A percentile compares a stretch with the other conserved stretches of the same genome.
phyloP scores from a whole-genome alignment of 257 asterid species.

The Eucommia ulmoides region DNA sequence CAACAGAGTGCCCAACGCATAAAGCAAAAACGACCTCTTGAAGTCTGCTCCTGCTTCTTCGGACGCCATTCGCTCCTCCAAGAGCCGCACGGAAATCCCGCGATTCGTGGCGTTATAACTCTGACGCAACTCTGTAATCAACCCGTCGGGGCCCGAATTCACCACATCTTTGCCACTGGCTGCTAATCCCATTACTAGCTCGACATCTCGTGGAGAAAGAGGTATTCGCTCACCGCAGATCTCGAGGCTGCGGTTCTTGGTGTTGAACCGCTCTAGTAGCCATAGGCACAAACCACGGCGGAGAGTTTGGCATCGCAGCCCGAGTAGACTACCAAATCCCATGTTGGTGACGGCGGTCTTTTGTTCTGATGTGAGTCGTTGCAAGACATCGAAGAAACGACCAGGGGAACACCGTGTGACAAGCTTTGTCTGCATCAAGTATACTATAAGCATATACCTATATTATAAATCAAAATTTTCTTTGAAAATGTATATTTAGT shows the following conservation, averaged over 20 bases:
- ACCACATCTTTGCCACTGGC: slow-evolving; percentile 91
- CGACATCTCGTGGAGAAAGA: slow-evolving; percentile 83
- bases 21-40: slow-evolving; percentile 88
- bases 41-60: slow-evolving; percentile 97
- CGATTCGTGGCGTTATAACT: slow-evolving; percentile 85
- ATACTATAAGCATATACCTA: too few relatives aligned
- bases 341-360: slow-evolving; percentile 79
- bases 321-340: slow-evolving; percentile 99
- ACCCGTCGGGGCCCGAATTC: slow-evolving; percentile 88
- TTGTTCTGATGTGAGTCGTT: slow-evolving; percentile 73
- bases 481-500: background rate
- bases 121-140: slow-evolving; percentile 71
- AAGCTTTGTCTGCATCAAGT: slow-evolving; percentile 64
- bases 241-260: slow-evolving; percentile 87
- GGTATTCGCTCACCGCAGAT: slow-evolving; percentile 91
- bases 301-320: too few relatives aligned
- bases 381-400: slow-evolving; percentile 72
- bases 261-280: slow-evolving; percentile 81
- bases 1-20: slow-evolving; percentile 83
- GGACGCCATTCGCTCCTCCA: slow-evolving; percentile 77
- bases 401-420: slow-evolving; percentile 99
- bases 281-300: slow-evolving; percentile 93
- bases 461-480: background rate
- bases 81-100: slow-evolving; percentile 81
- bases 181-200: slow-evolving; percentile 91